Evolutionary conservation across 441 rosid genomes (phyloP).

Genomic region (Croton setiger): DNA sequence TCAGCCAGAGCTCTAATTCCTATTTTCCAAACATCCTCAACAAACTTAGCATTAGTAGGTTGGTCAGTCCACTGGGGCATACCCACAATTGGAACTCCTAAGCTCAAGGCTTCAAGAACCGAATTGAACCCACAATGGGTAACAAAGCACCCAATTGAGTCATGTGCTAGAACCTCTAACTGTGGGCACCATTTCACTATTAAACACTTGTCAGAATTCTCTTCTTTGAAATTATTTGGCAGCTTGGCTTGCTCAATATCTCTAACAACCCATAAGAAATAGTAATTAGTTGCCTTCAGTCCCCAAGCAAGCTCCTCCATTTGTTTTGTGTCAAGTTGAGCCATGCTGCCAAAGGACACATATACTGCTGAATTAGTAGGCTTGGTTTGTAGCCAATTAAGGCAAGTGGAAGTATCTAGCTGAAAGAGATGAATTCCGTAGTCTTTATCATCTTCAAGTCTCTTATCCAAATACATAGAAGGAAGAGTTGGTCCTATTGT

Average conservation of each 20-base stretch:
- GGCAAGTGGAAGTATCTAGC: slow-evolving; percentile 25
- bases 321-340: slow-evolving; percentile 29
- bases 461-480: slow-evolving; percentile 46
- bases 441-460: slow-evolving; percentile 35
- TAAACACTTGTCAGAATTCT: slow-evolving; percentile 16
- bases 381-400: slow-evolving; percentile 40
- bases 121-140: slow-evolving; percentile 28
- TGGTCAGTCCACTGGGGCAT: slow-evolving; percentile 25
- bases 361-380: slow-evolving; percentile 45
- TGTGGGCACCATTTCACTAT: slow-evolving; percentile 24
- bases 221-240: slow-evolving; percentile 31
- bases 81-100: slow-evolving; percentile 27
- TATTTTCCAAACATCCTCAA: slow-evolving; percentile 23
- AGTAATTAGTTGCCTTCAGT: slow-evolving; percentile 21
- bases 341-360: slow-evolving; percentile 51
- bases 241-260: slow-evolving; percentile 43
- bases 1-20: slow-evolving; percentile 10
- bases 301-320: slow-evolving; percentile 50
- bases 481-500: slow-evolving; percentile 54
- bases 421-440: slow-evolving; percentile 43
- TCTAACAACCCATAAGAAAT: slow-evolving; percentile 59
- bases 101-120: slow-evolving; percentile 24
- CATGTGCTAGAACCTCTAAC: slow-evolving; percentile 24
- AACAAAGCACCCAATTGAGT: slow-evolving; percentile 27
- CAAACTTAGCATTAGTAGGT: slow-evolving; percentile 20